These are phyloP conservation scores for Arxiozyma heterogenica DNA, from an alignment of 1,139 yeast genomes.

Conservation along the genomic window DNA sequence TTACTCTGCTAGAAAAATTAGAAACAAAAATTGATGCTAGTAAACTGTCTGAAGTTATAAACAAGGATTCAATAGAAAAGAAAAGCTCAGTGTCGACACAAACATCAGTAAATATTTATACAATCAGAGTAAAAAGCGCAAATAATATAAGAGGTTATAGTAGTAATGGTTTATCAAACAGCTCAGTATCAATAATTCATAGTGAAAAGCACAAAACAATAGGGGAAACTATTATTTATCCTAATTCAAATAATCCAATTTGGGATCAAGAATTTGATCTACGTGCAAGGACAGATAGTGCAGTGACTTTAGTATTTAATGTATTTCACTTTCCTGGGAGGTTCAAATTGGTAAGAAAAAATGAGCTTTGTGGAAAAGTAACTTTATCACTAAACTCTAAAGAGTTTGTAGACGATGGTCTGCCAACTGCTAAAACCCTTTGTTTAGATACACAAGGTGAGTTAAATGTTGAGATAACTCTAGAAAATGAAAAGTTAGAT, in stretches of 20 bases:
- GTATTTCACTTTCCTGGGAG: conserved; percentile 61
- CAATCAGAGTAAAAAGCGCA: conserved; percentile 59
- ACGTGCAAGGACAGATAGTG: conserved; percentile 31
- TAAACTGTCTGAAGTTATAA: conserved; percentile 41
- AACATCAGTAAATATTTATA: conserved; percentile 45
- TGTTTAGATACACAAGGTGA: conserved; percentile 66
- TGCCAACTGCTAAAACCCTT: conserved; percentile 51
- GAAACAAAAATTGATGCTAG: conserved; percentile 62
- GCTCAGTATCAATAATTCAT: conserved; percentile 64
- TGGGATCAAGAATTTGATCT: conserved; percentile 89
- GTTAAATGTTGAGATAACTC: conserved; percentile 53
- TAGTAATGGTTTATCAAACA: conserved; percentile 47
- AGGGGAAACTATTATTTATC: conserved; percentile 63
- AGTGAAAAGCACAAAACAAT: conserved; percentile 47
- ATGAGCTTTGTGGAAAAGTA: conserved; percentile 64
- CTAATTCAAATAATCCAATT: conserved; percentile 57
- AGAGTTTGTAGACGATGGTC: conserved; percentile 58
- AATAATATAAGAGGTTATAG: conserved; percentile 54
- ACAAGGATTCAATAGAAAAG: conserved; percentile 28
- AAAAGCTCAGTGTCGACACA: conserved; percentile 28
- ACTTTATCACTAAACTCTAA: conserved; percentile 55
- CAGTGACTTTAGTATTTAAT: conserved; percentile 43
- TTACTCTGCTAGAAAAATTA: conserved; percentile 46
- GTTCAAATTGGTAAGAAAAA: conserved; percentile 36
- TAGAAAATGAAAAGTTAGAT: conserved; percentile 71